Conservation (phyloP, 1,284 basidiomycete species). For the Meira miltonrushii region DNA sequence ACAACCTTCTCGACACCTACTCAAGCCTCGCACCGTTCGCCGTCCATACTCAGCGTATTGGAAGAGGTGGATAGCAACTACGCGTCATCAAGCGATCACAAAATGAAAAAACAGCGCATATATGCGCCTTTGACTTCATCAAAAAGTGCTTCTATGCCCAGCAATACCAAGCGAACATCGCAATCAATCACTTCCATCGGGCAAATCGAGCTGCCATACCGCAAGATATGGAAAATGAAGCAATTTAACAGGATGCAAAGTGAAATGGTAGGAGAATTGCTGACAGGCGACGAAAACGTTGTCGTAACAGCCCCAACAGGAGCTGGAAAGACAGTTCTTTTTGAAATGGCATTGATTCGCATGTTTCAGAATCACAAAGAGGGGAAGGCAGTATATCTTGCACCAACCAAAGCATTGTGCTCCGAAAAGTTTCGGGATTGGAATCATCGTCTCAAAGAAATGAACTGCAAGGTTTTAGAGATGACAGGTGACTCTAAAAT, state of each 20-base stretch:
- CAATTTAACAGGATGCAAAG: neutral
- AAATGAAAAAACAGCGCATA: too few species aligned
- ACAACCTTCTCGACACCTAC: too few species aligned
- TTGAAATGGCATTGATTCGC: constrained; percentile 81
- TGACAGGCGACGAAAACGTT: constrained; percentile 70
- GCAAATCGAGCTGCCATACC: too few species aligned
- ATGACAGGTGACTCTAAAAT: constrained; percentile 71
- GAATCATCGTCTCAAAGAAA: constrained; percentile 68
- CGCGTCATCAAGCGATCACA: too few species aligned
- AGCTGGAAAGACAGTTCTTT: constrained; percentile 61
- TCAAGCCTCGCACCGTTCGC: too few species aligned
- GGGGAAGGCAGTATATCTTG: constrained; percentile 73
- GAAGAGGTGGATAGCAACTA: too few species aligned
- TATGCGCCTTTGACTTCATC: too few species aligned
- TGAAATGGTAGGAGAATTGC: constrained; percentile 57
- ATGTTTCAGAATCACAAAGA: constrained; percentile 59
- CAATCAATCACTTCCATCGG: too few species aligned
- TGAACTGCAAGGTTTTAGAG: constrained; percentile 71
- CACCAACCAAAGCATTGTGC: constrained; percentile 81
- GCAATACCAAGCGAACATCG: too few species aligned
- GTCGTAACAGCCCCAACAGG: constrained; percentile 54
- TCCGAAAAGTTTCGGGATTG: constrained; percentile 79
- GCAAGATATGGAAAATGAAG: too few species aligned
- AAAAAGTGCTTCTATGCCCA: too few species aligned
- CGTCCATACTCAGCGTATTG: too few species aligned